Percentiles rank a stretch among this genome's conserved stretches.
Evolutionary conservation across 371 early-diverging fungal species (phyloP).

Genomic region (Zychaea mexicana): DNA sequence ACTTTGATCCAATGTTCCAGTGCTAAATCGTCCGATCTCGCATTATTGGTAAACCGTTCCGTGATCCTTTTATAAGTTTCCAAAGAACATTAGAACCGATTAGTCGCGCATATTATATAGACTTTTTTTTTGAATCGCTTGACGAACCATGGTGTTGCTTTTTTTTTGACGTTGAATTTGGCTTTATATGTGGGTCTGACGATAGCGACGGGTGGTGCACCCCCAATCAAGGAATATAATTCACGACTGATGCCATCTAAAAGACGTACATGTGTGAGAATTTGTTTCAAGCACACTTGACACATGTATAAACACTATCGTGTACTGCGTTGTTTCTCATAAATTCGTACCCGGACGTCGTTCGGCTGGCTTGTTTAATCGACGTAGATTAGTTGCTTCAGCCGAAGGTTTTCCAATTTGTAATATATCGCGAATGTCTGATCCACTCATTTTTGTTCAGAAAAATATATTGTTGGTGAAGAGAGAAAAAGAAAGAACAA

Average conservation of each 20-base stretch:
- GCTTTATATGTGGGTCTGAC: constrained; percentile 67
- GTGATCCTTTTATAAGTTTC: constrained; percentile 55
- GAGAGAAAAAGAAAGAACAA: too few relatives aligned
- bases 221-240: constrained; percentile 70
- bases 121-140: background rate
- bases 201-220: constrained; percentile 67
- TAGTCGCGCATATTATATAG: too few relatives aligned
- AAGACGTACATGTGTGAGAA: background rate
- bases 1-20: constrained; percentile 80
- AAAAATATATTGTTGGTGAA: background rate
- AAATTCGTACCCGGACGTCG: constrained; percentile 60
- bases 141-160: constrained; percentile 60
- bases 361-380: constrained; percentile 40
- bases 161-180: constrained; percentile 68
- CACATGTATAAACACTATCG: too few relatives aligned
- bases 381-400: constrained; percentile 29
- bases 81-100: background rate
- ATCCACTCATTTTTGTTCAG: constrained; percentile 46
- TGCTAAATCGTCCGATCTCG: constrained; percentile 69
- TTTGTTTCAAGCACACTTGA: too few relatives aligned
- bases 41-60: constrained; percentile 74
- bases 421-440: constrained; percentile 70
- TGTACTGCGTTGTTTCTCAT: too few relatives aligned
- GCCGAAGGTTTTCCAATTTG: constrained; percentile 46
- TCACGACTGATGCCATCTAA: constrained; percentile 72